Evolutionary conservation across 331 rosid species (phyloP).

Genomic region (Dryas integrifolia): DNA sequence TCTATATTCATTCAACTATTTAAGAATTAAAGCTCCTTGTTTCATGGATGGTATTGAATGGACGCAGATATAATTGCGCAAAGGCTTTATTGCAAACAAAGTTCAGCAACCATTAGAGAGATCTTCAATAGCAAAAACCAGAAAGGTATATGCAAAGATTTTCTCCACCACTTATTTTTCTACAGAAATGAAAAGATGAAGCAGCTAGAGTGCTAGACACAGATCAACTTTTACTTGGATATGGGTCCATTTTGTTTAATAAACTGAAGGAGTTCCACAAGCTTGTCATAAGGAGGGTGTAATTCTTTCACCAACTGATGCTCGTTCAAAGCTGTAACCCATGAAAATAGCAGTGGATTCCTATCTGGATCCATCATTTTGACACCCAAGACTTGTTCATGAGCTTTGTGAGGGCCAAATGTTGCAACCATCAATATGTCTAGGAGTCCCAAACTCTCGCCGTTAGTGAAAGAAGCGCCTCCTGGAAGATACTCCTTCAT

Average conservation of each 20-base stretch:
- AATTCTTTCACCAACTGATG: conserved; percentile 21
- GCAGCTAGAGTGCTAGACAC: background rate
- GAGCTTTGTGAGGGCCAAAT: conserved; percentile 22
- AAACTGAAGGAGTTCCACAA: conserved; percentile 6
- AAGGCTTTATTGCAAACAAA: background rate
- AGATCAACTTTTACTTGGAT: too few relatives aligned
- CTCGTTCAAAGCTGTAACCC: conserved; percentile 22
- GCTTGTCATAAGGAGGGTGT: conserved; percentile 22
- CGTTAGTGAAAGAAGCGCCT: conserved; percentile 13
- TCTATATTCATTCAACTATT: background rate
- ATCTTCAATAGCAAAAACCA: background rate
- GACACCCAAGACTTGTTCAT: conserved; percentile 21
- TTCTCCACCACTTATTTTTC: background rate
- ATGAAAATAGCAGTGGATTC: conserved; percentile 17
- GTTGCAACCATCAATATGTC: conserved; percentile 17
- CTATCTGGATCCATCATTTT: conserved; percentile 9
- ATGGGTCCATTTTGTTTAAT: too few relatives aligned
- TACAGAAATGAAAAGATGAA: background rate
- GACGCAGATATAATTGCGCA: too few relatives aligned
- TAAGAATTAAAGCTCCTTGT: background rate
- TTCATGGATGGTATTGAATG: too few relatives aligned
- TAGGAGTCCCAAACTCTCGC: conserved; percentile 9
- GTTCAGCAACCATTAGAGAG: background rate
- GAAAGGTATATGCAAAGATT: background rate
- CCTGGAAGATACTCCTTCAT: conserved; percentile 16